Evolutionary conservation across 2,329 filamentous ascomycete genomes (phyloP).

Genomic region (Domatiomyces globalis): DNA sequence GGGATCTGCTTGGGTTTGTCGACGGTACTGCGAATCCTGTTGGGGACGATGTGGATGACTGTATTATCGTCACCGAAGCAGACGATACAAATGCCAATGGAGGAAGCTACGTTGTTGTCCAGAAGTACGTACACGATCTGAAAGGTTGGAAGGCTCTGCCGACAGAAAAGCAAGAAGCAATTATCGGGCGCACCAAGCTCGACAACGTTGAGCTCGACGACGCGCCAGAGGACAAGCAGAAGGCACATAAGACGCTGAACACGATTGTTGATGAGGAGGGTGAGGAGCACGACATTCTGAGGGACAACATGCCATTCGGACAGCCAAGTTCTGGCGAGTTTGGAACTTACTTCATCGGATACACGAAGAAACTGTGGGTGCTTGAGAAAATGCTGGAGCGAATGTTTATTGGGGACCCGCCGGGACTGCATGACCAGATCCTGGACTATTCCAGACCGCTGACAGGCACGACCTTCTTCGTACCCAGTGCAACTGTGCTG

Average conservation of each 20-base stretch:
- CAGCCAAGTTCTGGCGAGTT: slow-evolving; percentile 38
- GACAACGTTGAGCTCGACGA: slow-evolving; percentile 46
- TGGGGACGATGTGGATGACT: slow-evolving; percentile 29
- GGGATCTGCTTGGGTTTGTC: slow-evolving; percentile 46
- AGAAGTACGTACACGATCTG: slow-evolving; percentile 45
- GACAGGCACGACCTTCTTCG: slow-evolving; percentile 43
- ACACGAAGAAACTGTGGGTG: slow-evolving; percentile 41
- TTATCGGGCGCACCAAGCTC: slow-evolving; percentile 44
- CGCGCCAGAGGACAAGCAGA: slow-evolving; percentile 31
- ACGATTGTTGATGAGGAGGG: slow-evolving; percentile 40
- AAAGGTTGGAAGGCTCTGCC: slow-evolving; percentile 33
- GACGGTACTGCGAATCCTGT: slow-evolving; percentile 47
- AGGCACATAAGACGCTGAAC: slow-evolving; percentile 41
- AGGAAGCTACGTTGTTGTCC: slow-evolving; percentile 46
- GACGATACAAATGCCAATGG: slow-evolving; percentile 28
- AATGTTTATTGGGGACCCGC: slow-evolving; percentile 43
- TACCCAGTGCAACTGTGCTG: slow-evolving; percentile 30
- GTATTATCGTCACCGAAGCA: slow-evolving; percentile 33
- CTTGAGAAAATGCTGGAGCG: slow-evolving; percentile 44
- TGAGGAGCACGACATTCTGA: slow-evolving; percentile 39
- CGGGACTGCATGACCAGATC: slow-evolving; percentile 41
- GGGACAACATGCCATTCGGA: slow-evolving; percentile 50
- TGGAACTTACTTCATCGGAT: slow-evolving; percentile 47
- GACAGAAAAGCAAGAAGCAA: slow-evolving; percentile 40
- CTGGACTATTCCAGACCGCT: slow-evolving; percentile 41